A percentile compares a stretch with the other conserved stretches of the same genome.
These are phyloP conservation scores for Brassica incana DNA, from an alignment of 345 rosid species.

Conservation along the genomic window DNA sequence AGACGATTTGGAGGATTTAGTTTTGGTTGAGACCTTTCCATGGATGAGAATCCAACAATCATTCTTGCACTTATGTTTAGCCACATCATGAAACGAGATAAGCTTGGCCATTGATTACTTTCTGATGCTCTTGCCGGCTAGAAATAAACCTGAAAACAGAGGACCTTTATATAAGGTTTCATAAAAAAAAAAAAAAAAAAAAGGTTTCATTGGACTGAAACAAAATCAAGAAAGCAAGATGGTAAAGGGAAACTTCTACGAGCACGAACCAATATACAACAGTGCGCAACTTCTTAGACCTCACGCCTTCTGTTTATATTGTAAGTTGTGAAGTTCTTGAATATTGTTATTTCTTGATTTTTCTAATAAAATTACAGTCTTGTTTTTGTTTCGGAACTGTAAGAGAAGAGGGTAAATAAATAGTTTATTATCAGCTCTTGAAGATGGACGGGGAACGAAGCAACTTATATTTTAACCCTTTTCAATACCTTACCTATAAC, in stretches of 20 bases:
- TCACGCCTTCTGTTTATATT: constrained; percentile 21
- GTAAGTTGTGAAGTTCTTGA: background rate
- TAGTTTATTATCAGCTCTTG: background rate
- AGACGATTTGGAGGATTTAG: background rate
- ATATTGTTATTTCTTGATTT: background rate
- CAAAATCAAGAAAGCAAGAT: background rate
- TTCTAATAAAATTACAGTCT: background rate
- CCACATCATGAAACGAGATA: constrained; percentile 49
- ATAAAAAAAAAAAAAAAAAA: background rate
- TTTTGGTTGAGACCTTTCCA: constrained; percentile 51
- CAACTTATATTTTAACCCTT: background rate
- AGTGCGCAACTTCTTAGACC: background rate
- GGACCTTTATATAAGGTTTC: background rate
- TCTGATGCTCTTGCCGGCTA: background rate
- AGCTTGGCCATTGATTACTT: constrained; percentile 41
- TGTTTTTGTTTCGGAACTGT: background rate
- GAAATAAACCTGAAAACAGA: constrained; percentile 12
- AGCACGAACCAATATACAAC: background rate
- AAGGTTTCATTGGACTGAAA: background rate
- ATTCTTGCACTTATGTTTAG: constrained; percentile 53
- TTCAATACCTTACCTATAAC: background rate
- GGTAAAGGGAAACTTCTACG: background rate
- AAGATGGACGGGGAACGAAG: background rate
- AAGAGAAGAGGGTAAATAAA: background rate
- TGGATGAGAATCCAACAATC: constrained; percentile 72